Evolutionary conservation across 140 eudicot genomes (phyloP), one percentile per base, ranked within the genome.

Genomic region (Erigeron philadelphicus): DNA sequence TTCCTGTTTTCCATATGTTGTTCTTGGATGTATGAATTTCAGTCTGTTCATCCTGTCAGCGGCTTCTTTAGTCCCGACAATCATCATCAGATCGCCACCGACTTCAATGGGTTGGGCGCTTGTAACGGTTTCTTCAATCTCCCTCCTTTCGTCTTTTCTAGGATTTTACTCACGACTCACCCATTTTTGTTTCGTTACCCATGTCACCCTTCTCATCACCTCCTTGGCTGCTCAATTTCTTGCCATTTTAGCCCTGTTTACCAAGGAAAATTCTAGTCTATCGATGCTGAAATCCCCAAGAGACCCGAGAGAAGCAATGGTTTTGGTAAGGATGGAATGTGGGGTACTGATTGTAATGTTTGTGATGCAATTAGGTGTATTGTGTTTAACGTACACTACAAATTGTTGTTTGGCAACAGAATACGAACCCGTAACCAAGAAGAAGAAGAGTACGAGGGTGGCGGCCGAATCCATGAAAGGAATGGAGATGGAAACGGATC

Each of bases 331-430:
- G 31, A 11, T 83, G 66, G 92, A 83, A 69, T 88, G 96, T 54
- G 92, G 87, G 83, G 68, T 79, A 31, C 69, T 85, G 72, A 70
- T 88, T 87, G 88, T 78, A 1, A 83, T 83, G 93, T 76, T 83
- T 72, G 76, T 71, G 66, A 46, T 85, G 84, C 93, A 83, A 18
- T 59, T 83, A 49, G 78, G 74, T 13, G 88, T 78, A 45, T 9
- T 82, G 59, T 65, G 78, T 8, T 7, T 88, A 48, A 74, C 68
- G 31, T 86, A 84, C 38, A 82, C 72, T 48, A 85, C 81, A 65
- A 86, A 77, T 17, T 74, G 92, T 49, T 81, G 89, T 75, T 77
- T 75, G 84, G 85, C 83, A 15, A 81, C 79, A 60, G 83, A 83
- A 45, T 83, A 83, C 8, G 80, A 80, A 42, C 48, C 41, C 9